Evolutionary conservation across 176 grass and related monocot species (phyloP), one percentile per base, ranked within the genome.

Genomic region (Stipa capillata): DNA sequence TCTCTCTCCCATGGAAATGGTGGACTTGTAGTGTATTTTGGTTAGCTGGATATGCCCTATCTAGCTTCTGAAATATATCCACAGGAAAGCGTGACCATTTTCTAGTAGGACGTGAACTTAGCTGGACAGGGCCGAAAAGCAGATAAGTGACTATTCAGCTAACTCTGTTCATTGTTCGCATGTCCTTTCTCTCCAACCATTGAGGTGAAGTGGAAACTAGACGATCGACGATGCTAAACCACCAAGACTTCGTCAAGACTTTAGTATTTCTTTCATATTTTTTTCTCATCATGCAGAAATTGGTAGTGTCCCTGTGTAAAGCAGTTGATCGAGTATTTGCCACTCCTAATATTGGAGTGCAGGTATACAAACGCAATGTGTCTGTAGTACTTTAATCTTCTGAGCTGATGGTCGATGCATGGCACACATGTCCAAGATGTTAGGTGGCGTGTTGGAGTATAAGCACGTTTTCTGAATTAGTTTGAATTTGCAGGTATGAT

Each of bases 71-170:
- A 77, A 62, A 12, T n/a, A 77, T 78, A 34, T 50, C 25, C 35
- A 42, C 48, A 21, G 11, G 35, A 33, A 80, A 67, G 28, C 44
- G 4, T 53, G 34, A 50, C 80, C 80, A 79, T 48, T 73, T 79
- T 83, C 50, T 27, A 73, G 21, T 67, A 73, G 68, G 68, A 74
- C n/a, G n/a, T 70, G 70, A 37, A 44, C 41, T 31, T 44, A 18
- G 64, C 3, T 12, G 51, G 23, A 39, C 53, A 61, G 13, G 10
- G 12, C 25, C 43, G 71, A 40, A 83, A 85, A 71, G 24, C 42
- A 71, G 2, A 28, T 39, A 8, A 40, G 32, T 60, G 83, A 85
- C 74, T 18, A 14, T 54, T 5, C 74, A 79, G 17, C 83, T 62
- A 78, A 61, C 33, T 23, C 23, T 33, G n/a, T 24, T 13, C 3